Conservation (phyloP, 2,329 filamentous ascomycete species). For the Ophiocordyceps unilateralis region DNA sequence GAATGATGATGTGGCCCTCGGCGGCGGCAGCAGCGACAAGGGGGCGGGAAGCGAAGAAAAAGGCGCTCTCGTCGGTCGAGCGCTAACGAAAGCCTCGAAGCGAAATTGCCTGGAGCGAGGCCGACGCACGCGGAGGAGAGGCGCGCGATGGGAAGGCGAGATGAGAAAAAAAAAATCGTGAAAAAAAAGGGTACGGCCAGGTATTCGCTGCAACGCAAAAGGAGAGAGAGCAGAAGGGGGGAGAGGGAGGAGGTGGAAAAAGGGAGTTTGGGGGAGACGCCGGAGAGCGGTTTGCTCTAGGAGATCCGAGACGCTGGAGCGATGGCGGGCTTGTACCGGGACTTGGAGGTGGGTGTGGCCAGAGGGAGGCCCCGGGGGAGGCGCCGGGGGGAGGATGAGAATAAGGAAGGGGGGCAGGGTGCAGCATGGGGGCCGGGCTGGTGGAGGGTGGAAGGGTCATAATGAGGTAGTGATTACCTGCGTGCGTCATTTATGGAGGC, state of each 20-base stretch:
- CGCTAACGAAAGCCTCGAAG: constrained; percentile 31
- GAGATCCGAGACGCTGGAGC: neutral
- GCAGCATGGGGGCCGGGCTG: neutral
- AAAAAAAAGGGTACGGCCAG: no score
- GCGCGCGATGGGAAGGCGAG: constrained; percentile 8
- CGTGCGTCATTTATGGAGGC: no score
- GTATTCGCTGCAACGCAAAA: constrained; percentile 4
- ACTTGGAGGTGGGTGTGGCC: neutral
- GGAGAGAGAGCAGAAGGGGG: constrained; percentile 4
- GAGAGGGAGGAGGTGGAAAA: constrained; percentile 3
- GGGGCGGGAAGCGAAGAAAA: constrained; percentile 6
- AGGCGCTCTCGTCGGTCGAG: constrained; percentile 26
- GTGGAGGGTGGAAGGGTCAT: neutral
- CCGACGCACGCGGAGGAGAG: constrained; percentile 10
- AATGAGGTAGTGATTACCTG: no score
- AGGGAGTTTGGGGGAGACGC: constrained; percentile 4
- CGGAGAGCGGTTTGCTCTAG: constrained; percentile 3
- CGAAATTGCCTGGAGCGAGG: constrained; percentile 3
- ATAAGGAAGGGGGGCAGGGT: neutral
- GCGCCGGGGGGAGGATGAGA: neutral
- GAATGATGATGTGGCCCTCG: constrained; percentile 16
- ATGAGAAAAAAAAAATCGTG: constrained; percentile 9
- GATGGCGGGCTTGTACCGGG: neutral
- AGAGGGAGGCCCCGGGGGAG: neutral
- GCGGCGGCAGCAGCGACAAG: neutral